A percentile compares a stretch with the other conserved stretches of the same genome.
Conservation (phyloP, 1,284 basidiomycete genomes). For the Coriolopsis trogii region DNA sequence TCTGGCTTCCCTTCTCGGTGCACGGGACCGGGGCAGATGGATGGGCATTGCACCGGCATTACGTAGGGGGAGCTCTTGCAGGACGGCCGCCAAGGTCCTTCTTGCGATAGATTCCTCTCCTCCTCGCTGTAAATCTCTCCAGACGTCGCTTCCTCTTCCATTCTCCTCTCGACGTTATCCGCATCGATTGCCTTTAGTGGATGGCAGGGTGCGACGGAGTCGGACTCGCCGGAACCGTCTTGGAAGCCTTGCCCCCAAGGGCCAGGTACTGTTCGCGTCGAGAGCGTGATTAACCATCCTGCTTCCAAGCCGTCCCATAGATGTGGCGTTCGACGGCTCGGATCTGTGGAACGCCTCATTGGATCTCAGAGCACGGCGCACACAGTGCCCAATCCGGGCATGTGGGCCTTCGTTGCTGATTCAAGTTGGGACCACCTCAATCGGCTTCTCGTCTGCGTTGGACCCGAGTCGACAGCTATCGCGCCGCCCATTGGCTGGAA, state of each 20-base stretch:
- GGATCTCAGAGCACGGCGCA: conserved; percentile 39
- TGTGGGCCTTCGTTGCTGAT: too few relatives aligned
- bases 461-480: too few relatives aligned
- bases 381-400: conserved; percentile 24
- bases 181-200: not conserved
- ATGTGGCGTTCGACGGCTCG: too few relatives aligned
- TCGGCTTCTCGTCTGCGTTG: too few relatives aligned
- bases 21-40: not conserved
- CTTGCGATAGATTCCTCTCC: not conserved
- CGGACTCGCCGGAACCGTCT: not conserved
- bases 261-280: conserved; percentile 1
- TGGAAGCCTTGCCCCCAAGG: not conserved
- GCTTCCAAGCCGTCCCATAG: not conserved
- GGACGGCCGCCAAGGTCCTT: not conserved
- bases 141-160: not conserved
- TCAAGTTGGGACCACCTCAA: too few relatives aligned
- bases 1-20: not conserved
- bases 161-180: not conserved
- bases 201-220: not conserved
- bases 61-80: not conserved
- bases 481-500: too few relatives aligned
- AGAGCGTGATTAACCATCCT: not conserved
- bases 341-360: conserved; percentile 43
- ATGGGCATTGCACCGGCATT: not conserved
- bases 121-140: not conserved